Conservation (phyloP, 768 basidiomycete species). For the Mycena albidolilacea region DNA sequence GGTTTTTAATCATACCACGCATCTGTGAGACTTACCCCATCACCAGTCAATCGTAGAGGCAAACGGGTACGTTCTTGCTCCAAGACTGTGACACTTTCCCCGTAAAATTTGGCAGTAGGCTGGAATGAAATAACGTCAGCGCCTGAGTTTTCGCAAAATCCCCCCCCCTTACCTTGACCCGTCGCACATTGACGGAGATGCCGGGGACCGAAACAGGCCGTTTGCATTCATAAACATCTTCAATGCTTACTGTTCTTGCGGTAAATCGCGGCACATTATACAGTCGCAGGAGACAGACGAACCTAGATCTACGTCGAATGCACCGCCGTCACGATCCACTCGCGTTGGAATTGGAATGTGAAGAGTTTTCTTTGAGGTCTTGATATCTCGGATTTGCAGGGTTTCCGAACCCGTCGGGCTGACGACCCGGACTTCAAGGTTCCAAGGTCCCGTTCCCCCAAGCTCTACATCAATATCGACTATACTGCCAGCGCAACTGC, state of each 20-base stretch:
- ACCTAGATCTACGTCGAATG: slow-evolving; percentile 87
- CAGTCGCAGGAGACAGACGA: background rate
- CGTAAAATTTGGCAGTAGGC: slow-evolving; percentile 93
- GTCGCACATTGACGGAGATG: slow-evolving; percentile 86
- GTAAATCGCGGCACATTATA: slow-evolving; percentile 32
- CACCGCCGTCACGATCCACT: slow-evolving; percentile 78
- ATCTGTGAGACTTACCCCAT: slow-evolving; percentile 72
- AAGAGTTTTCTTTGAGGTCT: slow-evolving; percentile 67
- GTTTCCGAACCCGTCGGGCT: slow-evolving; percentile 78
- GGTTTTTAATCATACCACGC: slow-evolving; percentile 15
- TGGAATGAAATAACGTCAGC: slow-evolving; percentile 46
- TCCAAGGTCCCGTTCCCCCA: slow-evolving; percentile 94
- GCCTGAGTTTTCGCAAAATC: background rate
- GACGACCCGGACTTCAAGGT: slow-evolving; percentile 84
- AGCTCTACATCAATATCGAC: slow-evolving; percentile 88
- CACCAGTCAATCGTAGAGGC: slow-evolving; percentile 91
- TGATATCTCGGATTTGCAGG: slow-evolving; percentile 69
- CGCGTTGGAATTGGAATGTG: slow-evolving; percentile 77
- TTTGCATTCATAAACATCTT: slow-evolving; percentile 92
- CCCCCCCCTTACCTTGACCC: slow-evolving; percentile 70
- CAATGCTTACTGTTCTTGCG: slow-evolving; percentile 76
- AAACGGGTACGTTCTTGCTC: slow-evolving; percentile 81
- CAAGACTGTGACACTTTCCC: slow-evolving; percentile 74
- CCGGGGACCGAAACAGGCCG: slow-evolving; percentile 82
- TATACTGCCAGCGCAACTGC: slow-evolving; percentile 83